Percentiles rank a stretch among this genome's conserved stretches.
Evolutionary conservation across 73 alveolate species (phyloP).

Genomic region (Symbiodinium pilosum): DNA sequence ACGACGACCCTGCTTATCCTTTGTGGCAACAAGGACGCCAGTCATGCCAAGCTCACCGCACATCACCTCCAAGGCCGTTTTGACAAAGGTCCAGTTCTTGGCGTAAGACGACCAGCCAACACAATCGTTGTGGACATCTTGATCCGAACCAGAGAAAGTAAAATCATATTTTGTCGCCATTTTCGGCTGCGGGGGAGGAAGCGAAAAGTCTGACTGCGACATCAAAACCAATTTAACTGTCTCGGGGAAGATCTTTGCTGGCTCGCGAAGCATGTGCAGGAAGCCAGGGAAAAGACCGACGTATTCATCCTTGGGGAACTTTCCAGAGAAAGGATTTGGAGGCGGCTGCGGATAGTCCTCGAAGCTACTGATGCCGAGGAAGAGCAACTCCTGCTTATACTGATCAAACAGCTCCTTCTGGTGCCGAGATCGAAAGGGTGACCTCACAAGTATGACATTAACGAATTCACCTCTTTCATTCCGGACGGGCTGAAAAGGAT

Average conservation of each 20-base stretch:
- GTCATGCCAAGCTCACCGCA: conserved; percentile 32
- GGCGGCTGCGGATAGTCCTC: conserved; percentile 69
- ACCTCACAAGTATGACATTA: conserved; percentile 31
- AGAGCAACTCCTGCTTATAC: conserved; percentile 7
- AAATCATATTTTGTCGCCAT: conserved; percentile 38
- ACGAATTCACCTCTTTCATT: conserved; percentile 30
- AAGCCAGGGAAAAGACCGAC: conserved; percentile 77
- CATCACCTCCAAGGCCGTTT: conserved; percentile 52
- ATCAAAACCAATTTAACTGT: conserved; percentile 25
- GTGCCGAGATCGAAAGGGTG: conserved; percentile 48
- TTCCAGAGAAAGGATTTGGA: conserved; percentile 53
- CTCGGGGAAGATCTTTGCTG: conserved; percentile 49
- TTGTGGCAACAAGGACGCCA: conserved; percentile 62
- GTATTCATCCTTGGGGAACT: conserved; percentile 22
- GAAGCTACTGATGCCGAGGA: conserved; percentile 58
- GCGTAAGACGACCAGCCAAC: conserved; percentile 77
- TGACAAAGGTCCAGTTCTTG: conserved; percentile 63
- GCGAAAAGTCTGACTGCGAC: conserved; percentile 57
- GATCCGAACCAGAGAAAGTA: conserved; percentile 71
- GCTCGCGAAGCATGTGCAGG: conserved; percentile 65
- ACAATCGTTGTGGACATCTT: conserved; percentile 45
- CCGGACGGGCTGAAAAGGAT: conserved; percentile 63
- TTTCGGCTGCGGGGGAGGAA: conserved; percentile 20
- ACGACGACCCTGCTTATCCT: conserved; percentile 44
- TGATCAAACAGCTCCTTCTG: conserved; percentile 1